phyloP scores from a whole-genome alignment of 495 filamentous ascomycete species.

The Penicillium desertorum region DNA sequence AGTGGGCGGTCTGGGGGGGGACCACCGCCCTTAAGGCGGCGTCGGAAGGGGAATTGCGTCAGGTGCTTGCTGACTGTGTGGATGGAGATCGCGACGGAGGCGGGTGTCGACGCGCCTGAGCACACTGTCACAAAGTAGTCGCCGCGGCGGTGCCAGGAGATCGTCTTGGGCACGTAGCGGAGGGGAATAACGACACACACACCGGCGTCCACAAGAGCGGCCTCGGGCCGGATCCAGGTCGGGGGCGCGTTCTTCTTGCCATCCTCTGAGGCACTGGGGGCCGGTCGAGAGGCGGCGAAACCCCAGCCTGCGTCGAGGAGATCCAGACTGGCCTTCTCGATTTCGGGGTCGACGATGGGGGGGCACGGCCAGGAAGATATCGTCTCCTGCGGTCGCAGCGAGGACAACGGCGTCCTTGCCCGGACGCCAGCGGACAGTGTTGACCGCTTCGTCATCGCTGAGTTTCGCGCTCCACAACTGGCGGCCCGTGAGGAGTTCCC shows the following conservation, averaged over 20 bases:
- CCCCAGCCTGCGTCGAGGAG: conserved; percentile 86
- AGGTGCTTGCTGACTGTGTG: conserved; percentile 93
- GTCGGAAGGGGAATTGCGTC: conserved; percentile 89
- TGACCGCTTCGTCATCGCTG: conserved; percentile 78
- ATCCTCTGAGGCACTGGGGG: conserved; percentile 56
- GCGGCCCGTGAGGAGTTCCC: conserved; percentile 83
- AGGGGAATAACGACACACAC: conserved; percentile 76
- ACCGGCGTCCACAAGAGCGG: conserved; percentile 71
- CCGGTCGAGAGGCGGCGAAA: conserved; percentile 70
- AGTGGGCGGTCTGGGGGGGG: conserved; percentile 84
- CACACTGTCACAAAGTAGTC: conserved; percentile 95
- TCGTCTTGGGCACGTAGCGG: conserved; percentile 80
- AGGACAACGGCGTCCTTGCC: conserved; percentile 77
- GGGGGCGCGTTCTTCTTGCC: conserved; percentile 71
- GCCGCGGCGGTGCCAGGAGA: conserved; percentile 90
- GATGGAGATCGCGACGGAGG: conserved; percentile 75
- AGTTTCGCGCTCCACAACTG: conserved; percentile 83
- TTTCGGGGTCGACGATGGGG: conserved; percentile 67
- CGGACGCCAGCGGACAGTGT: conserved; percentile 87
- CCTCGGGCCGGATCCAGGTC: conserved; percentile 77
- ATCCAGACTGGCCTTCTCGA: conserved; percentile 70
- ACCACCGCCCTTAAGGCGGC: conserved; percentile 70
- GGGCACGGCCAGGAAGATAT: conserved; percentile 79
- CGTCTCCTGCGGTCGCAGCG: conserved; percentile 79
- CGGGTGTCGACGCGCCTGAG: conserved; percentile 65